phyloP scores from a whole-genome alignment of 345 rosid genomes.

The Camelina laxa region DNA sequence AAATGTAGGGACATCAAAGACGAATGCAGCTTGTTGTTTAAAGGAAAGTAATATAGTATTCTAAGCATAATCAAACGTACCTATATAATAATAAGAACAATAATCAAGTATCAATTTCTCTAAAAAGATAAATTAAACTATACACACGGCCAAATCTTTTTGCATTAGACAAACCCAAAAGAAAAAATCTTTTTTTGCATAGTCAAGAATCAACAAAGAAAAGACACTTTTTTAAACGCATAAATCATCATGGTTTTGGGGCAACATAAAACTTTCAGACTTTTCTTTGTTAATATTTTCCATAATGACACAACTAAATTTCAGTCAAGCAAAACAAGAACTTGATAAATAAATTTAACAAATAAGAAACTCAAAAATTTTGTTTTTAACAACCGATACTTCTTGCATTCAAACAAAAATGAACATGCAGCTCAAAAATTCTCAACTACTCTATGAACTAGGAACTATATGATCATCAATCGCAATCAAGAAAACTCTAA shows the following conservation, averaged over 20 bases:
- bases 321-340: conserved; percentile 1
- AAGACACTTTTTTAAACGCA: conserved; percentile 32
- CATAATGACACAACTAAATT: neutral
- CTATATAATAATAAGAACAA: conserved; percentile 1
- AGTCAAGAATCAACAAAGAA: conserved; percentile 39
- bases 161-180: conserved; percentile 12
- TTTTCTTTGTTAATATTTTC: neutral
- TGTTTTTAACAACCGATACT: conserved; percentile 17
- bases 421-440: conserved; percentile 38
- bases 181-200: neutral
- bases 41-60: conserved; percentile 33
- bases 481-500: conserved; percentile 19
- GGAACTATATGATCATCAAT: conserved; percentile 28
- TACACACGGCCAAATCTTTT: conserved; percentile 39
- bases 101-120: conserved; percentile 9
- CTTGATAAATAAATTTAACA: conserved; percentile 13
- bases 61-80: conserved; percentile 26
- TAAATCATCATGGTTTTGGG: conserved; percentile 37
- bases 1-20: conserved; percentile 43
- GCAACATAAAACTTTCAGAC: conserved; percentile 30
- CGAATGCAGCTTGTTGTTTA: conserved; percentile 31
- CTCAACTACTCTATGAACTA: neutral
- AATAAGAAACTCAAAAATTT: neutral
- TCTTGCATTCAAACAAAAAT: conserved; percentile 28
- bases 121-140: conserved; percentile 23